Evolutionary conservation across 306 rosid genomes (phyloP), one percentile per base, ranked within the genome.

Genomic region (Vigna trinervia): DNA sequence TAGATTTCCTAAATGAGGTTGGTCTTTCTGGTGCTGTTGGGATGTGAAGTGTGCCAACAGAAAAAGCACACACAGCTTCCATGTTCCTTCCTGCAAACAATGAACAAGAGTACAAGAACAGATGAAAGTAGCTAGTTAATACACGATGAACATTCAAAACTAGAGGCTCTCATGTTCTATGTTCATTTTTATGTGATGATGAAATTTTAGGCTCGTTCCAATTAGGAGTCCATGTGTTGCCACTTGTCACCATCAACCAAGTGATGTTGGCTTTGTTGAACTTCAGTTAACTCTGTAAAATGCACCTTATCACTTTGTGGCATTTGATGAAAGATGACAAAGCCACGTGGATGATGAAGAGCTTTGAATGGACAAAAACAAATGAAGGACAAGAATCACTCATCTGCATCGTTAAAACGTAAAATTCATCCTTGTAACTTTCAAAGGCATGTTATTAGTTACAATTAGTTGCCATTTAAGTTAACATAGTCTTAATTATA

Each of bases 11-110:
- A 36, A 51, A 34, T 45, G 80, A 81, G 78, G 79, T 68, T 73
- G 20, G 74, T 60, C 50, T 36, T n/a, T 69, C 51, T 19, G 20
- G 61, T 39, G 81, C 8, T 43, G 77, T 12, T 54, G 85, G 83
- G 32, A 76, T 43, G 52, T 80, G 87, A 38, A 89, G 69, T 48
- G 93, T 82, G 43, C 73, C 78, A 73, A 85, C 38, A 43, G 85
- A 77, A 20, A 85, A 84, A 15, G 85, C n/a, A 51, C 67, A 71
- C 78, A 87, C 61, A 65, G 86, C 79, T 72, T 88, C 92, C 98
- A 89, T 91, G 77, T 84, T 66, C 51, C 66, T 17, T 59, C 30
- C 17, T 32, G 45, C 58, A 46, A 50, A 45, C 51, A 12, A 39
- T 71, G 69, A 41, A 58, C 65, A 34, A 22, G 41, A 19, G 51